A percentile compares a stretch with the other conserved stretches of the same genome.
Conservation (phyloP, 805 yeast species). For the Pichia phayaonensis region DNA sequence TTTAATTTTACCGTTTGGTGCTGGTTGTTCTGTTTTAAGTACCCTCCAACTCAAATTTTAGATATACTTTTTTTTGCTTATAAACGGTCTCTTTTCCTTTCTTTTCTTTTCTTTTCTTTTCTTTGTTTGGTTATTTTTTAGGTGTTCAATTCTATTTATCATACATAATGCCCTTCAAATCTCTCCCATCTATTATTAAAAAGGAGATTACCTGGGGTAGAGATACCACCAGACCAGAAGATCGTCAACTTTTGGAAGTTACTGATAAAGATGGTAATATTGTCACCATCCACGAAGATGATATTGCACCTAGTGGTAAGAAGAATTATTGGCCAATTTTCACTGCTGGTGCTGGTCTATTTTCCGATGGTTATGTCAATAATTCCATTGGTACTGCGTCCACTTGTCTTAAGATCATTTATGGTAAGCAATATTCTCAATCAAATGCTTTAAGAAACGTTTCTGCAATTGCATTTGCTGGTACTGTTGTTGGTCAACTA, state of each 20-base stretch:
- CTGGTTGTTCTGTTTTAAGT: no score
- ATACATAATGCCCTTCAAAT: slow-evolving; percentile 13
- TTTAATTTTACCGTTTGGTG: no score
- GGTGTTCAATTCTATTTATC: no score
- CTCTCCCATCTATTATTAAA: slow-evolving; percentile 10
- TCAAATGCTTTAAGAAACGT: slow-evolving; percentile 74
- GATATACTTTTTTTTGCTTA: no score
- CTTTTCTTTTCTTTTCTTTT: neutral
- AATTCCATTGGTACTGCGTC: slow-evolving; percentile 75
- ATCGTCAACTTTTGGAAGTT: slow-evolving; percentile 14
- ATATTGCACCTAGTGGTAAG: slow-evolving; percentile 18
- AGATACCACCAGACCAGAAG: slow-evolving; percentile 11
- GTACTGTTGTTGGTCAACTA: slow-evolving; percentile 84
- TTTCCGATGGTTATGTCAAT: slow-evolving; percentile 89
- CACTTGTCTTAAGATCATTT: slow-evolving; percentile 58
- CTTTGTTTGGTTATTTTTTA: neutral
- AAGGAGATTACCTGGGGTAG: slow-evolving; percentile 26
- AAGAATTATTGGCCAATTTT: slow-evolving; percentile 53
- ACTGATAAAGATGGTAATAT: slow-evolving; percentile 18
- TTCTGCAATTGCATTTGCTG: slow-evolving; percentile 83
- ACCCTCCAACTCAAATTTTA: no score
- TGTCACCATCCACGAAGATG: slow-evolving; percentile 19
- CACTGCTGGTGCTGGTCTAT: slow-evolving; percentile 87
- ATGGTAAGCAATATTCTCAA: slow-evolving; percentile 51
- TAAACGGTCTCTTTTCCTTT: no score